Conservation (phyloP, 129 eudicot genomes). For the Saposhnikovia divaricata region DNA sequence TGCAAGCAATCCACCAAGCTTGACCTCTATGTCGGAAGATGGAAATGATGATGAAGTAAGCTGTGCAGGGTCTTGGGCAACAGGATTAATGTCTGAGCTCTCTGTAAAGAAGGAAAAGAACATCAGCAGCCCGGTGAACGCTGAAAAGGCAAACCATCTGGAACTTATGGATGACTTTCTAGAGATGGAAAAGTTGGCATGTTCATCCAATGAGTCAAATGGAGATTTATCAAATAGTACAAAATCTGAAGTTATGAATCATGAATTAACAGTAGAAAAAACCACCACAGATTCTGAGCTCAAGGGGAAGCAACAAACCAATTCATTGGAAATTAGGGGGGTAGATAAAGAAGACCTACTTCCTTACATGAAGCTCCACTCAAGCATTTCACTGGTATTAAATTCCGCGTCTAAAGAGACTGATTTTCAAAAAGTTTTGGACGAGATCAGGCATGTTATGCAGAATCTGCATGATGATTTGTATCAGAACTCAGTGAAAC, state of each 20-base stretch:
- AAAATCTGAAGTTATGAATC: slow-evolving; percentile 20
- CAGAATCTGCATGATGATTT: slow-evolving; percentile 26
- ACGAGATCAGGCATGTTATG: slow-evolving; percentile 30
- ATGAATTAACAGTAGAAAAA: slow-evolving; percentile 17
- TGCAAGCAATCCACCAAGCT: slow-evolving; percentile 62
- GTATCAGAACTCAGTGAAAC: slow-evolving; percentile 17
- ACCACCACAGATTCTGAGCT: slow-evolving; percentile 21
- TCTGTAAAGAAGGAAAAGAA: slow-evolving; percentile 51
- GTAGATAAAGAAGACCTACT: slow-evolving; percentile 17
- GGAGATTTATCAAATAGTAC: slow-evolving; percentile 14
- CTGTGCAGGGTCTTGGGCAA: slow-evolving; percentile 85
- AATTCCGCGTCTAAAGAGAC: slow-evolving; percentile 35
- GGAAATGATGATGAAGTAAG: slow-evolving; percentile 75
- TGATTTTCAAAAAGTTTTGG: slow-evolving; percentile 24
- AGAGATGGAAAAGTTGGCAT: slow-evolving; percentile 96
- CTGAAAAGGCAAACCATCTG: slow-evolving; percentile 52
- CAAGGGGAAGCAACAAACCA: slow-evolving; percentile 19
- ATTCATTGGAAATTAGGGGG: slow-evolving; percentile 16
- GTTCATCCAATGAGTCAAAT: slow-evolving; percentile 42
- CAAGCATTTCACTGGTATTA: slow-evolving; percentile 32
- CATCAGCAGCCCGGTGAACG: slow-evolving; percentile 40
- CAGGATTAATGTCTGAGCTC: slow-evolving; percentile 46
- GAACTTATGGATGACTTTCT: slow-evolving; percentile 97
- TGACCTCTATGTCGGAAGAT: slow-evolving; percentile 77
- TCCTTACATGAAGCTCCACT: slow-evolving; percentile 28